Evolutionary conservation across 2,329 filamentous ascomycete genomes (phyloP), one percentile per base, ranked within the genome.

Genomic region (Exserohilum rostratum): DNA sequence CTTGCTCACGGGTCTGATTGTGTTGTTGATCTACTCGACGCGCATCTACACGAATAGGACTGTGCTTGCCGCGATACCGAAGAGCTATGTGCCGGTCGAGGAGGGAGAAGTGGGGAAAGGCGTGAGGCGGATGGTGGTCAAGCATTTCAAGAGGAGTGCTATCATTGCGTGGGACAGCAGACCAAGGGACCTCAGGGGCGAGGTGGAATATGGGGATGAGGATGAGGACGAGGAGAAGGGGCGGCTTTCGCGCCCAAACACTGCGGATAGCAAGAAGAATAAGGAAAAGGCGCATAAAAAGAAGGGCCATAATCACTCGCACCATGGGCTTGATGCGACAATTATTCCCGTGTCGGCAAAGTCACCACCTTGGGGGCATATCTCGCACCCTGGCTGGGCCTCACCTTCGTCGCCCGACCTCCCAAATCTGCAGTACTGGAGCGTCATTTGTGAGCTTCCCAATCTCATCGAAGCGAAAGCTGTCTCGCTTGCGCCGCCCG

Each of bases 391-490:
- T 13, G 95, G 93, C 46, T 98, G 95, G 93, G 89, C 89, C 2
- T 90, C 91, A 2, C 93, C 93, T 5, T 83, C 85, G 27, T 89
- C 86, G 1, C 79, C 84, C 7, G 90, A 95, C 68, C 78, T 95
- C 15, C 87, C 91, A 4, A 86, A 91, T 68, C 77, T 98, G n/a
- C 87, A 96, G 61, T 98, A 96, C 74, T 83, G 82, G 64, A 86
- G 87, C 2, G 91, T 99, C 20, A 81, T 97, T 15, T 82, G 84
- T 33, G 93, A 98, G 75, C 81, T 99, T 20, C 91, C 93, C 1
- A 89, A 96, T 69, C 82, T 98, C 25, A 90, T 98, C 59, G 93
- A 98, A 78, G 93, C 91, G 9, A 93, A 93, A 73, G 93, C 92
- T 1, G 86, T 97, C n/a, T 92, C 90, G 0, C 83, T 96, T 33